phyloP scores from a whole-genome alignment of 257 asterid genomes.

The Gardenia jasminoides region DNA sequence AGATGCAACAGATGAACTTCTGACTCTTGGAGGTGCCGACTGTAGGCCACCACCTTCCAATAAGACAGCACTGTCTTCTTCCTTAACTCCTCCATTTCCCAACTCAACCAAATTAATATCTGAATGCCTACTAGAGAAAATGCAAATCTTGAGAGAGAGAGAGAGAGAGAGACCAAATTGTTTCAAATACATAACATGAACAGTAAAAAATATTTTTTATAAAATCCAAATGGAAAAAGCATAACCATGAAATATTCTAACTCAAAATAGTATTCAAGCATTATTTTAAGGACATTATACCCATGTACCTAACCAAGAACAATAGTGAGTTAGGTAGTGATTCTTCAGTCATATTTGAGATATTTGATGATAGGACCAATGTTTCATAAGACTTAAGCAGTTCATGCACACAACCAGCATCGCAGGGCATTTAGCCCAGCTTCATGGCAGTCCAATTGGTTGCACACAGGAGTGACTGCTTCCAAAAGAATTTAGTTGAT shows the following conservation, averaged over 20 bases:
- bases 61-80: slow-evolving; percentile 70
- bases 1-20: slow-evolving; percentile 59
- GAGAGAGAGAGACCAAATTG: slow-evolving; percentile 11
- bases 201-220: not conserved
- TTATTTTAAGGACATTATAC: not conserved
- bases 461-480: not conserved
- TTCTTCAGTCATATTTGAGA: not conserved
- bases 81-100: slow-evolving; percentile 51
- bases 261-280: not conserved
- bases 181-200: slow-evolving; percentile 6
- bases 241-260: not conserved
- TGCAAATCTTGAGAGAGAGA: slow-evolving; percentile 17
- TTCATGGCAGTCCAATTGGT: no score
- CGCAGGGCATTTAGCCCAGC: not conserved
- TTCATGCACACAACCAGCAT: not conserved
- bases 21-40: slow-evolving; percentile 50
- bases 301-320: not conserved
- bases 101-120: slow-evolving; percentile 72
- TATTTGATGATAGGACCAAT: not conserved
- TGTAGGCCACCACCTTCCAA: slow-evolving; percentile 80
- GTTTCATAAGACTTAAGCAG: not conserved
- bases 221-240: not conserved
- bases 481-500: not conserved
- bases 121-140: slow-evolving; percentile 60
- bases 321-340: not conserved